phyloP scores from a whole-genome alignment of 148 eudicot genomes.

The Chenopodium suecicum region DNA sequence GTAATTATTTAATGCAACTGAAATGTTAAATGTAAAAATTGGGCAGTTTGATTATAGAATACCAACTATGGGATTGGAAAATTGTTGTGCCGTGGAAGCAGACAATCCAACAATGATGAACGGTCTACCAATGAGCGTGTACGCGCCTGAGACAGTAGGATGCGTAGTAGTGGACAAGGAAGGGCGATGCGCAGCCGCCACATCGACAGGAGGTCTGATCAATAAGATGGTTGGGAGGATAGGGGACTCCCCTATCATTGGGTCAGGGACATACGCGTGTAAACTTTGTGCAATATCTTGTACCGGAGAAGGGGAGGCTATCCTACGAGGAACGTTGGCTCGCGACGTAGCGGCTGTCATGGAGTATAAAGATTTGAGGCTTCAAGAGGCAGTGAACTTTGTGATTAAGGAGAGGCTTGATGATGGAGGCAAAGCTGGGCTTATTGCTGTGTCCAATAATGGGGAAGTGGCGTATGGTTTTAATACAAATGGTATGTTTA shows the following conservation, averaged over 20 bases:
- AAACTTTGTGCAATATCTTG: conserved; percentile 77
- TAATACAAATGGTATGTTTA: conserved; percentile 76
- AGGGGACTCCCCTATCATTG: conserved; percentile 82
- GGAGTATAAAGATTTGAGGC: conserved; percentile 77
- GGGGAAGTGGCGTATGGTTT: conserved; percentile 88
- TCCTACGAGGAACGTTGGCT: conserved; percentile 73
- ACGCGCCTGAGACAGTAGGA: conserved; percentile 90
- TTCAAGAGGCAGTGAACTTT: conserved; percentile 85
- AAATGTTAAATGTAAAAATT: background rate
- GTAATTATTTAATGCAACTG: too few relatives aligned
- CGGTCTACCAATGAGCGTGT: conserved; percentile 68
- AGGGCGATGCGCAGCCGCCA: conserved; percentile 90
- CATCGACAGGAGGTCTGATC: conserved; percentile 88
- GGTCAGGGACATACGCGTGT: conserved; percentile 86
- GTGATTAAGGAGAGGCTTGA: conserved; percentile 72
- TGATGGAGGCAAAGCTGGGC: conserved; percentile 75
- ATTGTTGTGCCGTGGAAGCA: conserved; percentile 39
- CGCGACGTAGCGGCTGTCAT: conserved; percentile 90
- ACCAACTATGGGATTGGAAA: conserved; percentile 42
- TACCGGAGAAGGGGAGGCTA: conserved; percentile 93
- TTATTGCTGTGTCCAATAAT: conserved; percentile 66
- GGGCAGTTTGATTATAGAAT: conserved; percentile 77
- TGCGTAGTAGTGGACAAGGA: conserved; percentile 74
- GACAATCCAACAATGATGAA: conserved; percentile 62
- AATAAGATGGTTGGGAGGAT: conserved; percentile 80